phyloP scores from a whole-genome alignment of 768 basidiomycete species.

The Panus rudis region DNA sequence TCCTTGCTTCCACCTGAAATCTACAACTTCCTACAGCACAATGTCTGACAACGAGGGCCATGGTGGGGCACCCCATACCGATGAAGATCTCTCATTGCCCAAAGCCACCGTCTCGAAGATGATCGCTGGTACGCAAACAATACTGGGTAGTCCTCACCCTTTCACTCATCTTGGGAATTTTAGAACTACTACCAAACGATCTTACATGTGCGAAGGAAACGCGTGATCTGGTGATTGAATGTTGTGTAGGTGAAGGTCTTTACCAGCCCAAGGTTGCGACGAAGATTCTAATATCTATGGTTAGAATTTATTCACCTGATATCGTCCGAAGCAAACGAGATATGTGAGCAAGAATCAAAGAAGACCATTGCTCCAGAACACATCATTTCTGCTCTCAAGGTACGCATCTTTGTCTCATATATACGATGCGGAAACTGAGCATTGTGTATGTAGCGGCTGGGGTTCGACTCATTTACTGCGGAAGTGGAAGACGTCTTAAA shows the following conservation, averaged over 20 bases:
- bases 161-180: constrained; percentile 6
- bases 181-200: constrained; percentile 87
- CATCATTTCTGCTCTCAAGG: constrained; percentile 87
- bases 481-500: constrained; percentile 92
- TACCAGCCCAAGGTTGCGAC: too few species aligned
- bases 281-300: neutral
- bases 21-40: constrained; percentile 10
- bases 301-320: constrained; percentile 97
- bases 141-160: neutral
- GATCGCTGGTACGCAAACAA: constrained; percentile 65
- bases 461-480: constrained; percentile 84
- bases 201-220: constrained; percentile 92
- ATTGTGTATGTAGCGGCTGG: constrained; percentile 58
- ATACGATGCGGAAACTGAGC: neutral
- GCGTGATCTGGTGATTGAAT: constrained; percentile 94
- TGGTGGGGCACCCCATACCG: constrained; percentile 53
- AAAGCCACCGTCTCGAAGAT: constrained; percentile 98
- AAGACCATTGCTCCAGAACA: constrained; percentile 99
- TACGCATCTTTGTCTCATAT: constrained; percentile 23
- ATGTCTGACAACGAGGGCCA: constrained; percentile 94
- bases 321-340: constrained; percentile 95
- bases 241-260: constrained; percentile 89
- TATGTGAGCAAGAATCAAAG: constrained; percentile 96
- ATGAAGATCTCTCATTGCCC: constrained; percentile 91
- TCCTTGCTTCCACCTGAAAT: neutral